These are phyloP conservation scores for sorghum (Sorghum bicolor) DNA, from an alignment of 176 grass and related monocot species.

Conservation along the genomic window Sorghum_bicolor_NCBIv3 NC_012877.2:62414501-62415000, in stretches of 20 bases:
- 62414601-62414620: not conserved
- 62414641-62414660: not conserved
- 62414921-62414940: too few species aligned
- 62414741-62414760: not conserved
- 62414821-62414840: not conserved
- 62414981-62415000: too few species aligned
- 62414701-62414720: not conserved
- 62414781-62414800: not conserved
- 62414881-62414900: not conserved
- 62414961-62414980: not conserved
- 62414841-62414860: not conserved
- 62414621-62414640: not conserved
- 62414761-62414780: not conserved
- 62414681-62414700: not conserved
- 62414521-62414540: constrained; percentile 24
- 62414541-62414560: not conserved
- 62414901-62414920: not conserved
- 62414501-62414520: constrained; percentile 78
- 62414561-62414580: not conserved
- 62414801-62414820: not conserved
- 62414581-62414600: not conserved
- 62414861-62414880: not conserved
- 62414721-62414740: not conserved
- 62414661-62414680: not conserved
- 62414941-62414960: not conserved